A percentile compares a stretch with the other conserved stretches of the same genome.
phyloP scores from a whole-genome alignment of 805 yeast species.

The Ogataea angusta region DNA sequence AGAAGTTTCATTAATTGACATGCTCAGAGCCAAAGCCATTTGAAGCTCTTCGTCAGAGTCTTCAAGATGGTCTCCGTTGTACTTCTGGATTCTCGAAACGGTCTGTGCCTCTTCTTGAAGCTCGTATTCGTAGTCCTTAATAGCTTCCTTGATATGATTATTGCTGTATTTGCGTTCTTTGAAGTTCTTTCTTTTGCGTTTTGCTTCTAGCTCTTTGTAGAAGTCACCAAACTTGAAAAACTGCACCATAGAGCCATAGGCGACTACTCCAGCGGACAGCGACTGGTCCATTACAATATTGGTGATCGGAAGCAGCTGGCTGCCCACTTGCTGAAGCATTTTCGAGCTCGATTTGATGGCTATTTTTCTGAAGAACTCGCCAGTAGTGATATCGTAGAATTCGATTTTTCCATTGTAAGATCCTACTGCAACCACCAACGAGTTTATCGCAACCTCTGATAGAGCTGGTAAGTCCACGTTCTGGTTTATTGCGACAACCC shows the following conservation, averaged over 20 bases:
- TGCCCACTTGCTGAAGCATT: constrained; percentile 13
- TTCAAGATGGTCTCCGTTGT: constrained; percentile 40
- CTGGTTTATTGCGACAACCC: constrained; percentile 10
- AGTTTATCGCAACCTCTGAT: constrained; percentile 28
- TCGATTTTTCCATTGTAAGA: constrained; percentile 42
- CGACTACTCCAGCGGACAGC: constrained; percentile 35
- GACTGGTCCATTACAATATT: constrained; percentile 23
- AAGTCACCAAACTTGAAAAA: constrained; percentile 46
- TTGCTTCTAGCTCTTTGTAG: constrained; percentile 17
- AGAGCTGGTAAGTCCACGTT: constrained; percentile 28
- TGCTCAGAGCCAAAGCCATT: constrained; percentile 42
- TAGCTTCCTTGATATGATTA: constrained; percentile 33
- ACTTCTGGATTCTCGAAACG: constrained; percentile 36
- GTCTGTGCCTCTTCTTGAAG: constrained; percentile 26
- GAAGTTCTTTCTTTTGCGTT: constrained; percentile 17
- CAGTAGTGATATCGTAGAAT: constrained; percentile 41
- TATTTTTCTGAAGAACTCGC: constrained; percentile 36
- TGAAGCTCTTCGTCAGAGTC: constrained; percentile 41
- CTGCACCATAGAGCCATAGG: constrained; percentile 42
- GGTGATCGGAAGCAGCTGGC: constrained; percentile 19
- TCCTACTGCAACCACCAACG: constrained; percentile 35
- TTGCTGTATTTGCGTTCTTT: constrained; percentile 28
- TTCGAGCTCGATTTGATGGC: constrained; percentile 20
- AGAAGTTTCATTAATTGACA: constrained; percentile 21
- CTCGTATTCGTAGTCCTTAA: constrained; percentile 29